These are phyloP conservation scores for Penicillium bovifimosum DNA, from an alignment of 495 filamentous ascomycete species.

Conservation along the genomic window DNA sequence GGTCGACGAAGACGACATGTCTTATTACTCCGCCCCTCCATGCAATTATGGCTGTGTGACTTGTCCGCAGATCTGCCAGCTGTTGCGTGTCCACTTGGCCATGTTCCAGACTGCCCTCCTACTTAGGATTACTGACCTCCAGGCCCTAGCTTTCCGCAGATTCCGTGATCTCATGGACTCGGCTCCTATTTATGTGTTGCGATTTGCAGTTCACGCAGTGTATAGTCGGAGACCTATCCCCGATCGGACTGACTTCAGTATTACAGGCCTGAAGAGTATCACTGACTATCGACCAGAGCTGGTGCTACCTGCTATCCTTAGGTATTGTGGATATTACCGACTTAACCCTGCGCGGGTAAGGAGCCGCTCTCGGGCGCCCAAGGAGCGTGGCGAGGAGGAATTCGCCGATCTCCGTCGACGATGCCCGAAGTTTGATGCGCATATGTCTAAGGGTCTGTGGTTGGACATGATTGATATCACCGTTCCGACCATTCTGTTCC, in stretches of 20 bases:
- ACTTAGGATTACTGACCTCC: conserved; percentile 3
- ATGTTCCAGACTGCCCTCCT: neutral
- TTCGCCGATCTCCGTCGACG: neutral
- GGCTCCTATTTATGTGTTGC: neutral
- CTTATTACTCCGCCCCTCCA: neutral
- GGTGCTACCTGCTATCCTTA: conserved; percentile 3
- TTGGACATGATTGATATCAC: neutral
- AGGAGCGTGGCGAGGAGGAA: neutral
- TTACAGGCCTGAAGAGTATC: neutral
- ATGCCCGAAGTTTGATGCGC: neutral
- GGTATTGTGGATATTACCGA: conserved; percentile 3
- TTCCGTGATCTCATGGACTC: conserved; percentile 2
- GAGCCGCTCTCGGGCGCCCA: neutral
- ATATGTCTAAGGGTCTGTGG: neutral
- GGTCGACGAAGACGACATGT: neutral
- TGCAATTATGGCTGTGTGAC: neutral
- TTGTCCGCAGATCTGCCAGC: neutral
- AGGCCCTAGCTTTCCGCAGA: neutral
- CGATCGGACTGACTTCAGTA: neutral
- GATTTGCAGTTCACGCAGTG: neutral
- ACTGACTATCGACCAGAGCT: conserved; percentile 2
- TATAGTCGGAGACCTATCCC: neutral
- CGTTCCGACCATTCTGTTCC: neutral
- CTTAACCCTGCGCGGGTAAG: neutral
- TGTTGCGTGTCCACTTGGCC: neutral